Evolutionary conservation across 176 grass and related monocot species (phyloP).

Genomic region (Raddia distichophylla): DNA sequence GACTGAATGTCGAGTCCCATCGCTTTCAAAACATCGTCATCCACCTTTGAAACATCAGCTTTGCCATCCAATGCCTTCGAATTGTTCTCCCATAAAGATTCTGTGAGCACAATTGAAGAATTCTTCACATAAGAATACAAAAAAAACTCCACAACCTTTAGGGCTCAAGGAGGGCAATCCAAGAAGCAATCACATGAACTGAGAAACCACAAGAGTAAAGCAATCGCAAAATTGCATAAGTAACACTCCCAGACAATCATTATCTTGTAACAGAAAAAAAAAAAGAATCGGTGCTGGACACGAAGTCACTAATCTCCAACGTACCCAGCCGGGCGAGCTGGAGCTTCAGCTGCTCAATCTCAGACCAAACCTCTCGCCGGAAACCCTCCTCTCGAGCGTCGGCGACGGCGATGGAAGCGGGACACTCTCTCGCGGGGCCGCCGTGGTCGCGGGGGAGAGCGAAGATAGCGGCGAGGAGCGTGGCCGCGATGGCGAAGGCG

Average conservation of each 20-base stretch:
- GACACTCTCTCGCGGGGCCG: constrained; percentile 20
- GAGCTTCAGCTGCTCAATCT: constrained; percentile 52
- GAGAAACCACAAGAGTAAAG: neutral
- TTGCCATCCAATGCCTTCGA: constrained; percentile 23
- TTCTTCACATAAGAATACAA: neutral
- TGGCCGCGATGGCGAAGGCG: constrained; percentile 31
- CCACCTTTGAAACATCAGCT: constrained; percentile 28
- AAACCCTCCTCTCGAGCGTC: neutral
- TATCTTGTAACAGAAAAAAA: neutral
- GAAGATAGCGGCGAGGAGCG: constrained; percentile 52
- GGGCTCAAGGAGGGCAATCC: neutral
- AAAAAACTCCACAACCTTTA: neutral
- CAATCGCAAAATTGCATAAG: neutral
- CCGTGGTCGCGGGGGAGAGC: constrained; percentile 35
- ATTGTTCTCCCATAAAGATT: constrained; percentile 40
- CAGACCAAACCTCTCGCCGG: constrained; percentile 23
- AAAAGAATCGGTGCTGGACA: neutral
- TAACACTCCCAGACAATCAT: neutral
- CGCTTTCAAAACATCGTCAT: constrained; percentile 33
- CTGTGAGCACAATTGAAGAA: constrained; percentile 21
- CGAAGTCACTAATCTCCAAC: neutral
- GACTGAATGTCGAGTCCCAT: constrained; percentile 48
- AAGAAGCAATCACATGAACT: neutral
- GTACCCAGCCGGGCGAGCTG: constrained; percentile 47
- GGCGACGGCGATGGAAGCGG: constrained; percentile 1